phyloP scores from a whole-genome alignment of 2,329 filamentous ascomycete species.

The Pseudohalonectria lignicola region DNA sequence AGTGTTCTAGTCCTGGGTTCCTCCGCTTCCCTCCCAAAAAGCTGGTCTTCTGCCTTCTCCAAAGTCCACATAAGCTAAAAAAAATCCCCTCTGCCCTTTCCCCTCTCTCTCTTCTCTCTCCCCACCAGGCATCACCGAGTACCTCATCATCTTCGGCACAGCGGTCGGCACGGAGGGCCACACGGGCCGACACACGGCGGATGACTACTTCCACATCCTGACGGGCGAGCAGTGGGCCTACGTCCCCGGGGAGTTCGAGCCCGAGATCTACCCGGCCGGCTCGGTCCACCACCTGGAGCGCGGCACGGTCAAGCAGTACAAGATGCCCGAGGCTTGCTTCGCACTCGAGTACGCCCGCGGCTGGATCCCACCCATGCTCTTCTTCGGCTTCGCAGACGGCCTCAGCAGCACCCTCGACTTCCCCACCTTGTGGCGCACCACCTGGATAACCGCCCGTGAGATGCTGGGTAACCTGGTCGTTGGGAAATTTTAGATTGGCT shows the following conservation, averaged over 20 bases:
- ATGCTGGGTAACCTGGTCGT: slow-evolving; percentile 63
- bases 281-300: slow-evolving; percentile 61
- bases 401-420: slow-evolving; percentile 75
- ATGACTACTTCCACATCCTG: slow-evolving; percentile 93
- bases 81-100: background rate
- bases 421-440: slow-evolving; percentile 74
- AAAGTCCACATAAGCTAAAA: background rate
- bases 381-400: slow-evolving; percentile 78
- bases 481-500: slow-evolving; percentile 63
- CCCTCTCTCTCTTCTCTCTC: background rate
- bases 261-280: slow-evolving; percentile 60
- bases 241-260: slow-evolving; percentile 52
- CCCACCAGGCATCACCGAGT: slow-evolving; percentile 63
- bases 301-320: slow-evolving; percentile 71
- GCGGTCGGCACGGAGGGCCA: slow-evolving; percentile 80
- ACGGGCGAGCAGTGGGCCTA: slow-evolving; percentile 68
- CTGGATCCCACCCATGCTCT: slow-evolving; percentile 89
- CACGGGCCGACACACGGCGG: slow-evolving; percentile 77
- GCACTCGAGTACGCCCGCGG: slow-evolving; percentile 76
- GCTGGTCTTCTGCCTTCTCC: background rate
- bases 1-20: slow-evolving; percentile 17
- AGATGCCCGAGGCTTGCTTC: slow-evolving; percentile 66
- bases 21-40: background rate
- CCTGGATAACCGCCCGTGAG: slow-evolving; percentile 59
- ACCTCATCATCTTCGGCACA: slow-evolving; percentile 81